A percentile compares a stretch with the other conserved stretches of the same genome.
These are phyloP conservation scores for Mucor sp. DNA, from an alignment of 371 early-diverging fungal species.

Conservation along the genomic window DNA sequence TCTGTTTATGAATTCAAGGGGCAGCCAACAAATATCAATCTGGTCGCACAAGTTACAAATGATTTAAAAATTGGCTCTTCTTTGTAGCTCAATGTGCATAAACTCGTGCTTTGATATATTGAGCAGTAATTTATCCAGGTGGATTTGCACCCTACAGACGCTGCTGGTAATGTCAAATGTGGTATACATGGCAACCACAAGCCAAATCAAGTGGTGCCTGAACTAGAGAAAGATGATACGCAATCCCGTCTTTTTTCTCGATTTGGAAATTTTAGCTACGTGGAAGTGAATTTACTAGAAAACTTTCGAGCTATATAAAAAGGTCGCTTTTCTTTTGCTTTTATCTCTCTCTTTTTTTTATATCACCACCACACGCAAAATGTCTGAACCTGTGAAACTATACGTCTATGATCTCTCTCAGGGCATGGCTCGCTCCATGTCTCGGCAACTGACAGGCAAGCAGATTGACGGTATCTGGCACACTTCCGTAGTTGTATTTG, in stretches of 20 bases:
- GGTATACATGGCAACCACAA: too few relatives aligned
- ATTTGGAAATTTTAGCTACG: not conserved
- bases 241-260: not conserved
- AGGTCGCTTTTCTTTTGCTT: not conserved
- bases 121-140: not conserved
- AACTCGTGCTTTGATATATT: not conserved
- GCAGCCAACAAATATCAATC: not conserved
- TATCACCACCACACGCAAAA: not conserved
- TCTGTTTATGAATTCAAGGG: not conserved
- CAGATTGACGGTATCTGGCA: slow-evolving; percentile 82
- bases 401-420: slow-evolving; percentile 81
- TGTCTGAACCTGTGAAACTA: slow-evolving; percentile 59
- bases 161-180: too few relatives aligned
- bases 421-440: slow-evolving; percentile 71
- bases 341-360: not conserved
- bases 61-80: not conserved
- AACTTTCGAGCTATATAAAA: not conserved
- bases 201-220: too few relatives aligned
- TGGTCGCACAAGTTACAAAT: not conserved
- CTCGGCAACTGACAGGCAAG: slow-evolving; percentile 28
- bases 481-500: slow-evolving; percentile 89
- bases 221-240: not conserved
- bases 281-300: not conserved
- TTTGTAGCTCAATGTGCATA: not conserved
- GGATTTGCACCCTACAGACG: not conserved